Conservation (phyloP, 192 early-diverging fungal species). For the Cetraspora pellucida region DNA sequence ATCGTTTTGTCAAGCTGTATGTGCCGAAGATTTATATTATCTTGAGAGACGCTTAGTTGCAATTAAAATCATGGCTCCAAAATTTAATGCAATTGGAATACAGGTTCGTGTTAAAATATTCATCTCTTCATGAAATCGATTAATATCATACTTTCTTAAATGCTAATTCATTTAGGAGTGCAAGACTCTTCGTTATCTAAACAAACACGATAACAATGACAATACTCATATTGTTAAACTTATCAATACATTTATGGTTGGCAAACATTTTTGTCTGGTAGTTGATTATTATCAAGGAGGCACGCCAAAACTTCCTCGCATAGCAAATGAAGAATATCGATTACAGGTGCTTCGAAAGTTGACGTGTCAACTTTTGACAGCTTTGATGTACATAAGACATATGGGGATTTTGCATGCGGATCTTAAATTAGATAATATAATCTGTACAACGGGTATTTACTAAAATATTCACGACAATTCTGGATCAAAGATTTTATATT, state of each 20-base stretch:
- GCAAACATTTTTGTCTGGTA: slow-evolving; percentile 16
- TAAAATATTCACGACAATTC: background rate
- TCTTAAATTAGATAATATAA: slow-evolving; percentile 23
- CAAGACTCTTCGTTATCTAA: slow-evolving; percentile 21
- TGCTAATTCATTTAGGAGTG: slow-evolving; percentile 1
- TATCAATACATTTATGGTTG: slow-evolving; percentile 16
- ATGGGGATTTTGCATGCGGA: slow-evolving; percentile 14
- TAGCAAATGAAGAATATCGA: background rate
- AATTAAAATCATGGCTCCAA: slow-evolving; percentile 18
- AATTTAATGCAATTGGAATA: slow-evolving; percentile 8
- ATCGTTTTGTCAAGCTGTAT: slow-evolving; percentile 7
- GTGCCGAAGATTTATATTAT: slow-evolving; percentile 10
- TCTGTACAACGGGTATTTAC: slow-evolving; percentile 10
- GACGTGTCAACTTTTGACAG: slow-evolving; percentile 12
- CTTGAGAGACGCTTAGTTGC: slow-evolving; percentile 5
- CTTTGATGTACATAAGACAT: slow-evolving; percentile 16
- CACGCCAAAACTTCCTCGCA: background rate
- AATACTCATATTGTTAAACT: background rate
- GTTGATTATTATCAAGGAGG: slow-evolving; percentile 24
- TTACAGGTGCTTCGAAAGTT: slow-evolving; percentile 1
- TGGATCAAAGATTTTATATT: too few relatives aligned
- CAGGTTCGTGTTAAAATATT: background rate
- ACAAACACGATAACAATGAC: background rate
- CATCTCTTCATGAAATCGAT: background rate
- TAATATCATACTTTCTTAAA: background rate